phyloP scores from a whole-genome alignment of 2,329 filamentous ascomycete genomes.

The Trichoderma sp. region DNA sequence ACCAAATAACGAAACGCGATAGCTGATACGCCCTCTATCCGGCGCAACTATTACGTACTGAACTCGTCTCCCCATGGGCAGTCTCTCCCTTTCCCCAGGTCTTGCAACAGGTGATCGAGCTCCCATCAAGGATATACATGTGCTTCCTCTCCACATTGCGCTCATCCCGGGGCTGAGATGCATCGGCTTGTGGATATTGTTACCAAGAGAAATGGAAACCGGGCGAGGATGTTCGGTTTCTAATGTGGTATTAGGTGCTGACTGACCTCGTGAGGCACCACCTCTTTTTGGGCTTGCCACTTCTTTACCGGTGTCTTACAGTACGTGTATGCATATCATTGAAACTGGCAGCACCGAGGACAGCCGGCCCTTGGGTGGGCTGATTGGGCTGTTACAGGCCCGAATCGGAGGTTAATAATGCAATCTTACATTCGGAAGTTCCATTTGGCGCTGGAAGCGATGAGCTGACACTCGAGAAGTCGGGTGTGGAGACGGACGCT shows the following conservation, averaged over 20 bases:
- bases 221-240: background rate
- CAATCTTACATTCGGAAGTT: background rate
- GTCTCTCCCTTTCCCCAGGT: background rate
- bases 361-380: background rate
- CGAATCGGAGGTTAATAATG: background rate
- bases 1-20: background rate
- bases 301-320: background rate
- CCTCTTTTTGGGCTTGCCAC: background rate
- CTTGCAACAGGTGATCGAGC: background rate
- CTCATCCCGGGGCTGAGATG: background rate
- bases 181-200: constrained; percentile 4
- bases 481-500: background rate
- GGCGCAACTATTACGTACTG: constrained; percentile 15
- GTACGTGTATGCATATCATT: background rate
- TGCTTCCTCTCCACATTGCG: background rate
- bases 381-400: background rate
- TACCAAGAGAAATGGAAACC: background rate
- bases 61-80: constrained; percentile 1
- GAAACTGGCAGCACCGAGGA: background rate
- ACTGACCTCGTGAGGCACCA: background rate
- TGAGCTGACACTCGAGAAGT: background rate
- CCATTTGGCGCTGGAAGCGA: background rate
- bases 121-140: background rate
- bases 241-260: background rate
- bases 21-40: background rate